Base-by-base conservation (phyloP, 2,329 filamentous ascomycete species). In the Alternaria burnsii region DNA sequence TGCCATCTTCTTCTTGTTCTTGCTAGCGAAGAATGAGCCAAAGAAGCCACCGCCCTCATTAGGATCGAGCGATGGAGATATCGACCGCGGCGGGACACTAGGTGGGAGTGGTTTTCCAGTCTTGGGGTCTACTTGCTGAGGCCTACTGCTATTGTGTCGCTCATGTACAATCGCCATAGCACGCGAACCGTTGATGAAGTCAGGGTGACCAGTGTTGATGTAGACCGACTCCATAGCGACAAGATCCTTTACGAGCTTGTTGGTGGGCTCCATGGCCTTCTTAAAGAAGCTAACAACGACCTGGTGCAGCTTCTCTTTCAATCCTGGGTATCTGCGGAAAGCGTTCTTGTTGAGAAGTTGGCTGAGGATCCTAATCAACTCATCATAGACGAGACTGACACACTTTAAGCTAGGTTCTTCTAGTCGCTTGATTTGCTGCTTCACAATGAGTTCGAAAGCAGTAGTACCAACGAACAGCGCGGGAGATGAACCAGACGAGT, bases 1-100 rank as follows among this genome's bases (percentile, higher is more conserved):
- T n/a, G 95, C 95, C 82, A 97, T 96, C 90, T 97, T 98, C 88
- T 99, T 99, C 89, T 98, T 99, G 84, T 98, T 99, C 88, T 98
- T 99, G 76, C 92, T 94, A 11, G 95, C 93, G 77, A 97, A 99
- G 87, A 99, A 99, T 75, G 92, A 97, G 70, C 95, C 95, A 73
- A 99, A 99, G 86, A 99, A 99, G 38, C 94, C 93, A 61, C 86
- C 73, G 16, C 78, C 74, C 10, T 77, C 83, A 76, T 92, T 92
- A 62, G 79, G 80, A 52, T 89, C 88, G 50, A 93, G 82, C 40
- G 89, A 91, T 8, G 93, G 95, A 76, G 90, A 97, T 56, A 87
- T 86, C 43, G 91, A 88, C 65, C 93, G 89, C 52, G 85, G 89
- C 2, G 93, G 93, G 22, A 84, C 83, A 16, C 85, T 78, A 40